Base-by-base conservation (phyloP, 768 basidiomycete genomes). In the Daedalea quercina region DNA sequence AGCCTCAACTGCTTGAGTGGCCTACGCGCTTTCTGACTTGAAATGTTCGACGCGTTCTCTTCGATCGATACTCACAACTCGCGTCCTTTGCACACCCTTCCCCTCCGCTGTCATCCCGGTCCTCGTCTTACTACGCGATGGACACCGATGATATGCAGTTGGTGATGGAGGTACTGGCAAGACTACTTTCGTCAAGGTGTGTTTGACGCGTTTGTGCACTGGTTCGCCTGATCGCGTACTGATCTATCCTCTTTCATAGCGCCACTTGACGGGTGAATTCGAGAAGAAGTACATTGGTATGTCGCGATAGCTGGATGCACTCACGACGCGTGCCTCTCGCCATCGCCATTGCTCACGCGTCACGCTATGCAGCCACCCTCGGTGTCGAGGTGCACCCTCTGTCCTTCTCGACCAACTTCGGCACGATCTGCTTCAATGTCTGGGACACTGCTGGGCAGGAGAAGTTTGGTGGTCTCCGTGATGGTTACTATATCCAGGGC, bases 401-500 rank as follows among this genome's bases (percentile, higher is more conserved):
- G 52, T 70, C 78, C 43, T 99, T 99, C 82, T 77, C 89, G 62
- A 99, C 96, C 79, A 98, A 98, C 83, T 98, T 89, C 65, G 96
- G 96, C 63, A 95, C 87, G 37, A 93, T 99, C 77, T 90, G 90
- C 76, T 99, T 99, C 84, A 98, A 98, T 69, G 95, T 97, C 50
- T 99, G 96, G 96, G 96, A 99, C 71, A 99, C 96, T 28, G 96
- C 96, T 51, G 96, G 96, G 42, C 96, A 99, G 78, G 96, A 99
- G 76, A 99, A 98, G 77, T 99, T 99, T 61, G 96, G 95, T 76
- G 94, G 94, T 67, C 88, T 97, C 57, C 90, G 94, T 58, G 94
- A 96, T 72, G 94, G 94, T 44, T 94, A 92, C 73, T 92, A 92
- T 73, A 92, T 93, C 69, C 91, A 94, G 73, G 94, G 94, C 63